Evolutionary conservation across 2,329 filamentous ascomycete genomes (phyloP).

Genomic region (Nigrospora sphaerica): DNA sequence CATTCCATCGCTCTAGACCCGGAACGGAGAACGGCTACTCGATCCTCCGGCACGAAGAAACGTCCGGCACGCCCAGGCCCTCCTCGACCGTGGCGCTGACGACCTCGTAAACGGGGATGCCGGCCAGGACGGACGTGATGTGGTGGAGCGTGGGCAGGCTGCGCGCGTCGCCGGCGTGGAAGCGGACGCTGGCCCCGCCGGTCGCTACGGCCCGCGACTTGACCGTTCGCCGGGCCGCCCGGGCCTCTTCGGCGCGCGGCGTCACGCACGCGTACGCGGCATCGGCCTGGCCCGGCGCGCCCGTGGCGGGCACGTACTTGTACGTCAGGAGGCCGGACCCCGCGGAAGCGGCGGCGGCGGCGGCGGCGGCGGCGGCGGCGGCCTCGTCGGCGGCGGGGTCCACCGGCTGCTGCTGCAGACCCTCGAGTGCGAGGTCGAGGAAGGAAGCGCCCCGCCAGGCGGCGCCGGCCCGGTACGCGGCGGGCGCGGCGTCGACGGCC

Average conservation of each 20-base stretch:
- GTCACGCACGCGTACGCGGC: conserved; percentile 42
- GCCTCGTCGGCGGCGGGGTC: background rate
- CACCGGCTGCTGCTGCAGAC: conserved; percentile 18
- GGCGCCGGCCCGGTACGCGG: conserved; percentile 27
- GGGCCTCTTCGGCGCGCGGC: conserved; percentile 25
- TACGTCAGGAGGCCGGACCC: conserved; percentile 43
- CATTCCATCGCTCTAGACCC: no score
- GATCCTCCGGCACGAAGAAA: conserved; percentile 19
- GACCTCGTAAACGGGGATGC: conserved; percentile 50
- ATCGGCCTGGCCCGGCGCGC: conserved; percentile 41
- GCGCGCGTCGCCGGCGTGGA: conserved; percentile 44
- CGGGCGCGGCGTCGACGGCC: conserved; percentile 26
- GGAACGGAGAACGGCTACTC: conserved; percentile 7
- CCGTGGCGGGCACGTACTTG: conserved; percentile 50
- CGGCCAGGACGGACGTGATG: conserved; percentile 40
- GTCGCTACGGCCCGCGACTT: conserved; percentile 25
- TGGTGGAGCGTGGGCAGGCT: conserved; percentile 54
- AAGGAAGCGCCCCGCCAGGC: conserved; percentile 35
- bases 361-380: background rate
- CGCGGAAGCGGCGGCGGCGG: background rate
- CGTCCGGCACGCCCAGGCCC: conserved; percentile 43
- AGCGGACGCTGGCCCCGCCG: conserved; percentile 33
- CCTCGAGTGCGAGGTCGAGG: conserved; percentile 27
- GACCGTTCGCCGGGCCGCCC: conserved; percentile 18
- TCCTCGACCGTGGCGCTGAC: conserved; percentile 48